Conservation (phyloP, 139 green algal genomes). For the Pseudopediastrum boryanum region DNA sequence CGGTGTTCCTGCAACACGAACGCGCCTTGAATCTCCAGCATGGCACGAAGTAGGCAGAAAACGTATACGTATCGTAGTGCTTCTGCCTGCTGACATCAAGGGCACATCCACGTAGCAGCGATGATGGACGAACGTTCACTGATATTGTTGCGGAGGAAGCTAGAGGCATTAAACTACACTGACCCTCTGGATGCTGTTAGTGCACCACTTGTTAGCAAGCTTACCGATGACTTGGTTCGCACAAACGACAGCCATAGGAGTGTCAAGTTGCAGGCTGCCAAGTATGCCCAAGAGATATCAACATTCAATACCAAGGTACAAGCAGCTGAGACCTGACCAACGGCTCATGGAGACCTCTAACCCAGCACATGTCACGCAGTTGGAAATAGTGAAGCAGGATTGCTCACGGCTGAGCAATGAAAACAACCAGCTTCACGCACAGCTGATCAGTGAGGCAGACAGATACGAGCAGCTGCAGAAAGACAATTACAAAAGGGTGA, state of each 20-base stretch:
- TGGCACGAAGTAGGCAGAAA: too few species aligned
- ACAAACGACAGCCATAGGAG: slow-evolving; percentile 66
- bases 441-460: slow-evolving; percentile 70
- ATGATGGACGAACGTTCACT: slow-evolving; percentile 40
- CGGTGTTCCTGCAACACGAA: too few species aligned
- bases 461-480: slow-evolving; percentile 44
- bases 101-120: too few species aligned
- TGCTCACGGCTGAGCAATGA: slow-evolving; percentile 55
- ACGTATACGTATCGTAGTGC: too few species aligned
- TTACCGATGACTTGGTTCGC: slow-evolving; percentile 72
- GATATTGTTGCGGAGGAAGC: slow-evolving; percentile 52
- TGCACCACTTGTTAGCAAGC: slow-evolving; percentile 54
- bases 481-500: slow-evolving; percentile 48
- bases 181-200: slow-evolving; percentile 48
- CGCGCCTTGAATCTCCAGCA: too few species aligned
- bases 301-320: slow-evolving; percentile 57
- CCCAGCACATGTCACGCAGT: slow-evolving; percentile 40
- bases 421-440: slow-evolving; percentile 72
- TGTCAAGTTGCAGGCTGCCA: slow-evolving; percentile 58
- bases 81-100: too few species aligned
- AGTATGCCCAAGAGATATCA: slow-evolving; percentile 59
- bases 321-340: not conserved
- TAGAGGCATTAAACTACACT: slow-evolving; percentile 66
- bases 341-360: not conserved
- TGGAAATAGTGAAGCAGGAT: slow-evolving; percentile 66